These are phyloP conservation scores for Haplosporangium gracile DNA, from an alignment of 192 early-diverging fungal species.

Conservation along the genomic window DNA sequence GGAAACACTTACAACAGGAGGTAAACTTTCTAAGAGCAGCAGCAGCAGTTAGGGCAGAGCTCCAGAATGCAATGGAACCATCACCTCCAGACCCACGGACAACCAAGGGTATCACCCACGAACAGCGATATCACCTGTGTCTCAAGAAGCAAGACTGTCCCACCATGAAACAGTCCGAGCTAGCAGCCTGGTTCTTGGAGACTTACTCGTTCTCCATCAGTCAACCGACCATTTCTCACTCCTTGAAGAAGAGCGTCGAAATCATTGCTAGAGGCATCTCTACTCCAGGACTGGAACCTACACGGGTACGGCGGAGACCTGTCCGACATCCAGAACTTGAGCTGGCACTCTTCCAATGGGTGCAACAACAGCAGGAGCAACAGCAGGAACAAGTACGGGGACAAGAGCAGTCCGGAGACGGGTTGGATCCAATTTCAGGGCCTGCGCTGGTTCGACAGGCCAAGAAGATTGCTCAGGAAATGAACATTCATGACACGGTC, in stretches of 20 bases:
- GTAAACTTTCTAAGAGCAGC: not conserved
- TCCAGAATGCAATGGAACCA: not conserved
- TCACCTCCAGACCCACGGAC: slow-evolving; percentile 10
- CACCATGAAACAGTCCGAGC: slow-evolving; percentile 40
- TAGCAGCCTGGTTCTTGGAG: slow-evolving; percentile 35
- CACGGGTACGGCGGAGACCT: slow-evolving; percentile 34
- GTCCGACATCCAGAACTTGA: slow-evolving; percentile 52
- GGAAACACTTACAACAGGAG: not conserved
- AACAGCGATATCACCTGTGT: slow-evolving; percentile 48
- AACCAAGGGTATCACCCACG: slow-evolving; percentile 40
- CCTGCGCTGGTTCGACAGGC: slow-evolving; percentile 31
- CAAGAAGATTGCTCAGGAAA: slow-evolving; percentile 38
- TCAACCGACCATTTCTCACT: slow-evolving; percentile 50
- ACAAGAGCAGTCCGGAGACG: not conserved
- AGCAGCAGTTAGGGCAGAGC: not conserved
- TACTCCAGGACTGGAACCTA: slow-evolving; percentile 21
- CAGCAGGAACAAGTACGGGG: not conserved
- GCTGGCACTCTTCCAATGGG: slow-evolving; percentile 36
- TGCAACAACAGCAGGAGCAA: slow-evolving; percentile 13
- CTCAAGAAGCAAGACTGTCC: slow-evolving; percentile 51
- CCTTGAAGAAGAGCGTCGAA: slow-evolving; percentile 30
- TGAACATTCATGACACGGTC: slow-evolving; percentile 38
- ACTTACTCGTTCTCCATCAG: slow-evolving; percentile 27
- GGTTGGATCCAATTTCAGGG: slow-evolving; percentile 23
- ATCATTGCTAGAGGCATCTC: slow-evolving; percentile 24